Evolutionary conservation across 2,329 filamentous ascomycete genomes (phyloP), one percentile per base, ranked within the genome.

Genomic region (Colletotrichum sp.): DNA sequence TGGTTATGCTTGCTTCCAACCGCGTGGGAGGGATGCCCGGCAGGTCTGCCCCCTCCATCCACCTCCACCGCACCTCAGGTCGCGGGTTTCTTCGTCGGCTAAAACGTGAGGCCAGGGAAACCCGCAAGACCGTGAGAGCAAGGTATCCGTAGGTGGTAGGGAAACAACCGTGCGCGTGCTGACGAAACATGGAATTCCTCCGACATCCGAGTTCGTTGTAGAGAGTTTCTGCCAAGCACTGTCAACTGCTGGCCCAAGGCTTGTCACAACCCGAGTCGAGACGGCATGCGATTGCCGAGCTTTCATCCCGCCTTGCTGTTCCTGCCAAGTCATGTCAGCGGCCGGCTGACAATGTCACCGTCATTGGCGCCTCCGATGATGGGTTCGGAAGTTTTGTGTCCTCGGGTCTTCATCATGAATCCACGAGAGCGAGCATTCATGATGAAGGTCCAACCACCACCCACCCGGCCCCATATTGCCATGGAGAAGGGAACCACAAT

Each of bases 161-260:
- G 29, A 72, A 64, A 72, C 68, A 58, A 38, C 72, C 72, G 72
- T 74, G 72, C 72, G 62, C 55, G 15, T 15, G 16, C 29, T 64
- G 57, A 72, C 69, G 72, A 74, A 74, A 74, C 72, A 55, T 58
- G 55, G 62, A 71, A 63, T 43, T 47, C 55, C 21, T 63, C 43
- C 62, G 55, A 71, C 63, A 27, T 57, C 72, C 68, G 68, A 72
- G 31, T 66, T 63, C 29, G 43, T 57, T 47, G 55, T 27, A 63
- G 27, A 72, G 68, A 66, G 34, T 51, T 59, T 57, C 43, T 54
- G 72, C 72, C 72, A 74, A 74, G 72, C 61, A 34, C 68, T 74
- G 72, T 67, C 72, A 74, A 57, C 43, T 51, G 33, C 68, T 71
- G n/a, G 72, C 66, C 63, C 55, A 74, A 67, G 71, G 72, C 68